Base-by-base conservation (phyloP, 495 filamentous ascomycete genomes). In the Xylaria castorea region DNA sequence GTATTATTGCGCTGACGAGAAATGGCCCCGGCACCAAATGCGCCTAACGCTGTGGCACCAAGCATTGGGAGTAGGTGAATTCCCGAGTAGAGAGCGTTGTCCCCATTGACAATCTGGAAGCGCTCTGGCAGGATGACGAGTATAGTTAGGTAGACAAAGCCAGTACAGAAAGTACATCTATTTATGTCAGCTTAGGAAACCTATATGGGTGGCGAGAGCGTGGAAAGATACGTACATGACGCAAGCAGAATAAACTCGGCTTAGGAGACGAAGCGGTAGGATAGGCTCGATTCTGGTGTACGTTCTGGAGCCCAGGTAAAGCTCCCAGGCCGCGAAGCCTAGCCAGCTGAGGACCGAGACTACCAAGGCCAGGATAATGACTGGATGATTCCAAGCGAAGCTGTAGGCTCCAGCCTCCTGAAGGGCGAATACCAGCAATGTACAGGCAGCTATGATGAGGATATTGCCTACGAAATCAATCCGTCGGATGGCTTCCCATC, bases 101-200 rank as follows among this genome's bases (percentile, higher is more conserved):
- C 84, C 7, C 77, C 80, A 62, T 88, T 84, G 20, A 90, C 85
- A 34, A 90, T 81, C 69, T 91, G 89, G 42, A 91, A 88, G 57
- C 88, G 85, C 70, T 90, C 85, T 5, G 90, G 89, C 9, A 92
- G 81, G 61, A 87, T 85, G 48, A 91, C 84, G 5, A 91, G 80
- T 64, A 87, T 81, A 6, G 85, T 77, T 42, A 90, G 86, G 73
- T 87, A 91, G 7, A 87, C 80, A 58, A 88, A 89, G 12, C 90
- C 90, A 0, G 83, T 83, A 22, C 86, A 77, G 25, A 91, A 80
- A 18, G 85, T 88, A 44, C 82, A 84, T 77, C 75, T 73, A n/a
- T 22, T 7, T 58, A 34, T 68, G 75, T 71, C 71, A 78, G 73
- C 80, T 69, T 36, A 73, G 20, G 80, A 25, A 63, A 63, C 18